A percentile compares a stretch with the other conserved stretches of the same genome.
phyloP scores from a whole-genome alignment of 1,139 yeast genomes.

The Hyphopichia wangnamkhiaoensis region DNA sequence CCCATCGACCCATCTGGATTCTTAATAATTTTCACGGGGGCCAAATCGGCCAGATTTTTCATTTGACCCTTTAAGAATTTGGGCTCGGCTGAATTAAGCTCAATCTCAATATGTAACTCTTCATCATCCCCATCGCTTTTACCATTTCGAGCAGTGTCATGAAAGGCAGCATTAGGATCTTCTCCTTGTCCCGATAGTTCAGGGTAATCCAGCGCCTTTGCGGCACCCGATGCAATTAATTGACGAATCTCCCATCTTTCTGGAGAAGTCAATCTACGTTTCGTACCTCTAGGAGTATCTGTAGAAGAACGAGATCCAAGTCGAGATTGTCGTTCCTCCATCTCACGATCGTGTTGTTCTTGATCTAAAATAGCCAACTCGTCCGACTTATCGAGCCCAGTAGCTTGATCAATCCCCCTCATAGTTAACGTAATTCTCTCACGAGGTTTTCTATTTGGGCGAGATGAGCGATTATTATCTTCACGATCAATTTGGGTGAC shows the following conservation, averaged over 20 bases:
- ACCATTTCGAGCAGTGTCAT: constrained; percentile 14
- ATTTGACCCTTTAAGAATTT: constrained; percentile 65
- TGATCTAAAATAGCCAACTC: constrained; percentile 10
- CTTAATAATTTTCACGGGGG: constrained; percentile 59
- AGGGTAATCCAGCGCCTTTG: constrained; percentile 69
- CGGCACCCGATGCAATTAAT: constrained; percentile 76
- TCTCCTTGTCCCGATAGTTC: constrained; percentile 51
- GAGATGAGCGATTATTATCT: background rate
- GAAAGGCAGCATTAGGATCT: constrained; percentile 40
- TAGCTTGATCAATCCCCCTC: constrained; percentile 72
- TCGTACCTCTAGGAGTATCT: constrained; percentile 11
- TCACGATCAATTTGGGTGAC: constrained; percentile 46
- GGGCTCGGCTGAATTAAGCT: constrained; percentile 69
- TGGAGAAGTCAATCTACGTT: constrained; percentile 70
- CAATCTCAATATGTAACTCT: constrained; percentile 70
- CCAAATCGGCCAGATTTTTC: constrained; percentile 38
- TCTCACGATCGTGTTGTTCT: constrained; percentile 18
- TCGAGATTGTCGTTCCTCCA: constrained; percentile 7
- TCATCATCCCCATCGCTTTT: constrained; percentile 32
- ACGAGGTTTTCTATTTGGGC: constrained; percentile 18
- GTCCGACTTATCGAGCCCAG: constrained; percentile 51
- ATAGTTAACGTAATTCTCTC: constrained; percentile 61
- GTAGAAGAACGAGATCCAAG: background rate
- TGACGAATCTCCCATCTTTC: constrained; percentile 92
- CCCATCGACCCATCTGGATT: constrained; percentile 80